Percentiles rank a stretch among this genome's conserved stretches.
Conservation (phyloP, 108 stramenopile species). For the Pseudonitzschia pungens region DNA sequence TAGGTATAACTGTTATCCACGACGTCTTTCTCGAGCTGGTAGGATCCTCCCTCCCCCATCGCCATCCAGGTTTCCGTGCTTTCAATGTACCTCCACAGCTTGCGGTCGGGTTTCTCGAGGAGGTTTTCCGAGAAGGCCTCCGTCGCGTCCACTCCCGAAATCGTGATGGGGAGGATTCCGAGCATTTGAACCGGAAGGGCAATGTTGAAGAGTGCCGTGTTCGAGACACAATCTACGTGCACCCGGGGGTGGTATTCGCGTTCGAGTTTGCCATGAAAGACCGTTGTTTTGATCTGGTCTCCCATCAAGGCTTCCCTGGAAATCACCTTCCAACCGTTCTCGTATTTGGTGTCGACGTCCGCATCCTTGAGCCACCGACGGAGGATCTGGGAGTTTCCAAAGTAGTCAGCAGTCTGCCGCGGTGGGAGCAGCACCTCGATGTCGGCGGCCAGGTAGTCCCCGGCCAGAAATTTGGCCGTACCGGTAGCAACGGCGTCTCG, state of each 20-base stretch:
- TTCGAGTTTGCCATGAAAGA: not conserved
- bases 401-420: slow-evolving; percentile 1
- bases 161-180: slow-evolving; percentile 5
- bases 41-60: not conserved
- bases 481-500: not conserved
- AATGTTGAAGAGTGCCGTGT: not conserved
- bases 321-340: slow-evolving; percentile 10
- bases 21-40: slow-evolving; percentile 6
- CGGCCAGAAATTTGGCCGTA: not conserved
- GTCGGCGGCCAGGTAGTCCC: slow-evolving; percentile 5
- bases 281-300: not conserved
- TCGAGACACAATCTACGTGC: not conserved
- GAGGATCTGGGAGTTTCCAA: not conserved
- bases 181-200: not conserved
- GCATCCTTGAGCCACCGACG: not conserved
- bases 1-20: not conserved
- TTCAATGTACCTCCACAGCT: slow-evolving; percentile 1
- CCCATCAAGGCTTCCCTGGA: not conserved
- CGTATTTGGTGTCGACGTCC: not conserved
- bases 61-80: not conserved
- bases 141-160: not conserved
- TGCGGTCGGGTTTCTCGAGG: not conserved
- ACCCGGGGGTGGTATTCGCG: not conserved
- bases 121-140: not conserved
- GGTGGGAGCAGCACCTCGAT: slow-evolving; percentile 1